Conservation (phyloP, 192 early-diverging fungal genomes). For the Linderina pennispora region DNA sequence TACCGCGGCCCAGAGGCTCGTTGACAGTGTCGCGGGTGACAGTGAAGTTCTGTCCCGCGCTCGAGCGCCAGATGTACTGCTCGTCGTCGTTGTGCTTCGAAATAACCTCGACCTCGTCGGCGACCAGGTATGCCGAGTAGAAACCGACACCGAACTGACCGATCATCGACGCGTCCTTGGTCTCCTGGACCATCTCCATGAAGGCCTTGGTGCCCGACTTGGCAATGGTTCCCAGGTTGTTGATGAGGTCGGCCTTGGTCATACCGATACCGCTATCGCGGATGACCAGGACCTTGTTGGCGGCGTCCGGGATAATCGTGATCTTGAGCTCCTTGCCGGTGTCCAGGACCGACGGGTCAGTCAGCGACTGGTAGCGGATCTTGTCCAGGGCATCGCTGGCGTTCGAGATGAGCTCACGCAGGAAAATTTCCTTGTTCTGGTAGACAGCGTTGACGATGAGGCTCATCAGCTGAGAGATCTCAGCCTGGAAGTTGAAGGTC, state of each 20-base stretch:
- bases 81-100: conserved; percentile 92
- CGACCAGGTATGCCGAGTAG: conserved; percentile 99
- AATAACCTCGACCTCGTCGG: conserved; percentile 90
- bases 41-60: conserved; percentile 85
- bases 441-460: conserved; percentile 99
- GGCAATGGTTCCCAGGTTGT: conserved; percentile 96
- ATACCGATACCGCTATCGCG: conserved; percentile 83
- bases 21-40: conserved; percentile 91
- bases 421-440: conserved; percentile 97
- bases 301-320: conserved; percentile 83
- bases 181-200: conserved; percentile 95
- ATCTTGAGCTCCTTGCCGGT: conserved; percentile 92
- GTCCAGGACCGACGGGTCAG: conserved; percentile 85
- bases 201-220: conserved; percentile 99
- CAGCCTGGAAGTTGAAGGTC: conserved; percentile 95
- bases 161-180: conserved; percentile 99
- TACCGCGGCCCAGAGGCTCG: conserved; percentile 89
- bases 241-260: conserved; percentile 62
- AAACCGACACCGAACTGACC: conserved; percentile 99
- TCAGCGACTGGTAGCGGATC: conserved; percentile 93
- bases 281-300: conserved; percentile 81
- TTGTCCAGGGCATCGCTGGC: conserved; percentile 95
- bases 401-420: conserved; percentile 97
- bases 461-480: conserved; percentile 99
- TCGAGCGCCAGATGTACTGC: conserved; percentile 95